Percentiles rank a stretch among this genome's conserved stretches.
Conservation (phyloP, 768 basidiomycete genomes). For the Pleurotus eryngii region DNA sequence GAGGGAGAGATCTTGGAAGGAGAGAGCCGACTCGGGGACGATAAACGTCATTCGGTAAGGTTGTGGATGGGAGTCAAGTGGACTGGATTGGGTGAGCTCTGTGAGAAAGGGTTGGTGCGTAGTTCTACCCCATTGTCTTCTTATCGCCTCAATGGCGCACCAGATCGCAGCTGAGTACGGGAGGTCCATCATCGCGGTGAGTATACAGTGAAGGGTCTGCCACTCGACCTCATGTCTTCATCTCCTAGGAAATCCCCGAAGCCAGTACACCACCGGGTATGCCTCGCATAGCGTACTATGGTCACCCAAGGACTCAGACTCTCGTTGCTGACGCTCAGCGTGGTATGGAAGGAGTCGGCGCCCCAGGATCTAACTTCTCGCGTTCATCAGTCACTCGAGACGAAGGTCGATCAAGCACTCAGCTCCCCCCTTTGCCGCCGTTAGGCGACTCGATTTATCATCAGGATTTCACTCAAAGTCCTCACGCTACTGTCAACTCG, state of each 20-base stretch:
- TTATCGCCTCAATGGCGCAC: not conserved
- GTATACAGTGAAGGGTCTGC: slow-evolving; percentile 12
- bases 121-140: not conserved
- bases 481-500: not conserved
- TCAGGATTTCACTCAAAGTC: not conserved
- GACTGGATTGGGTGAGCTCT: slow-evolving; percentile 79
- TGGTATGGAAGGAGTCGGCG: slow-evolving; percentile 46
- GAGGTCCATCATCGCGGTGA: slow-evolving; percentile 44
- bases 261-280: slow-evolving; percentile 80
- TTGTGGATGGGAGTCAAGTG: slow-evolving; percentile 83
- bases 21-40: slow-evolving; percentile 78
- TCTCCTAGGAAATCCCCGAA: slow-evolving; percentile 70
- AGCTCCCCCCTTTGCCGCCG: not conserved
- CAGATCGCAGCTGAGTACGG: slow-evolving; percentile 57
- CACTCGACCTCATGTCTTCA: not conserved
- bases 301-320: slow-evolving; percentile 58
- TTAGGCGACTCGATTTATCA: not conserved
- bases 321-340: slow-evolving; percentile 62
- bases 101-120: slow-evolving; percentile 70
- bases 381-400: not conserved
- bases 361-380: slow-evolving; percentile 2
- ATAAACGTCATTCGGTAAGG: slow-evolving; percentile 69
- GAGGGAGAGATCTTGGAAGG: slow-evolving; percentile 83
- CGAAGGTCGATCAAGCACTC: not conserved
- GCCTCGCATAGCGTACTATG: slow-evolving; percentile 67